These are phyloP conservation scores for Bipolaris victoriae DNA, from an alignment of 2,329 filamentous ascomycete genomes.

Conservation along the genomic window DNA sequence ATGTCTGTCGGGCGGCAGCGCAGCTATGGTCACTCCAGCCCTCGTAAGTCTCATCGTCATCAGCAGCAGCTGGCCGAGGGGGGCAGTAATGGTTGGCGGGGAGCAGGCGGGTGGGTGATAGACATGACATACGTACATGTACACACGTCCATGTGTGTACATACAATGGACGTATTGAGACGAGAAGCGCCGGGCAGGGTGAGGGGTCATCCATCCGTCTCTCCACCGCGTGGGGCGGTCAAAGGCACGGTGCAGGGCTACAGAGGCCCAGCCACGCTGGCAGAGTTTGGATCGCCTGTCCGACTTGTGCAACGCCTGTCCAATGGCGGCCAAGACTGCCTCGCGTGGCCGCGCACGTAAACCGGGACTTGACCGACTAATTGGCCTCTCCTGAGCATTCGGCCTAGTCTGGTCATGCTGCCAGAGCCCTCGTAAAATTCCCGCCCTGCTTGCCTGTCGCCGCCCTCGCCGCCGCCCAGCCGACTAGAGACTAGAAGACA, in stretches of 20 bases:
- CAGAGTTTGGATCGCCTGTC: constrained; percentile 18
- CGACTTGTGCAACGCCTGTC: constrained; percentile 19
- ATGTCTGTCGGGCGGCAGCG: constrained; percentile 6
- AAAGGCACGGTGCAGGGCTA: constrained; percentile 23
- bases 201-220: constrained; percentile 3
- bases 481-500: constrained; percentile 13
- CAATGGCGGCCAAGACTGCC: constrained; percentile 27
- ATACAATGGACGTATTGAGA: background rate
- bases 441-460: constrained; percentile 9
- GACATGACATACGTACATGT: too few species aligned
- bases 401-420: constrained; percentile 26
- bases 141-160: too few species aligned
- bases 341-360: constrained; percentile 25
- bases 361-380: constrained; percentile 24
- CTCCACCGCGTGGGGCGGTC: constrained; percentile 9
- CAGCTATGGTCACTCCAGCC: constrained; percentile 18
- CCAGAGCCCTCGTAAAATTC: constrained; percentile 26
- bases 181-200: constrained; percentile 6
- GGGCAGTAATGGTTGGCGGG: background rate
- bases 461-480: constrained; percentile 18
- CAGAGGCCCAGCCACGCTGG: constrained; percentile 24
- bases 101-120: background rate
- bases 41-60: constrained; percentile 5
- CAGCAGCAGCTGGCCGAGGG: background rate
- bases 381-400: constrained; percentile 9